phyloP scores from a whole-genome alignment of 2,329 filamentous ascomycete genomes.

The Aspergillus niger region DNA sequence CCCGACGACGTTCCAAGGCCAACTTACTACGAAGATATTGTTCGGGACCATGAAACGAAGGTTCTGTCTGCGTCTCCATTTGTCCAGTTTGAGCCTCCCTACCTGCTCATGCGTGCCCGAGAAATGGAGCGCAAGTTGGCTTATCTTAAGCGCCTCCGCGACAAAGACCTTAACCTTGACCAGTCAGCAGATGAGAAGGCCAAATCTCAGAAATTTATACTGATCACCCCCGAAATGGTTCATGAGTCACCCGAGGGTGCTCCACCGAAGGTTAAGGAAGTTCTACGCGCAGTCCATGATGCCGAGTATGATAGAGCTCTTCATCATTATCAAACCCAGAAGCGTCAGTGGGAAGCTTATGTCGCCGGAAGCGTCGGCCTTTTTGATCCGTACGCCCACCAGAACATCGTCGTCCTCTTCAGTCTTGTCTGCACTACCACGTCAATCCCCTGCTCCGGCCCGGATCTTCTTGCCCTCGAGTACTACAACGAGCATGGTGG shows the following conservation, averaged over 20 bases:
- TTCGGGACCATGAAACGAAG: constrained; percentile 88
- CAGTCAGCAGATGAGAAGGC: constrained; percentile 61
- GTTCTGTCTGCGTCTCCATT: constrained; percentile 94
- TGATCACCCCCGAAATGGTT: constrained; percentile 95
- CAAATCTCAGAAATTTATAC: constrained; percentile 73
- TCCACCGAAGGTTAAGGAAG: constrained; percentile 85
- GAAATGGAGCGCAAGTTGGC: constrained; percentile 84
- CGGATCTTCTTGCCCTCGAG: constrained; percentile 82
- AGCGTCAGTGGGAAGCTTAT: constrained; percentile 93
- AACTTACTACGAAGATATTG: constrained; percentile 93
- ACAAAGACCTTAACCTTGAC: constrained; percentile 58
- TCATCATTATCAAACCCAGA: constrained; percentile 92
- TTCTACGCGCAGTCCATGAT: constrained; percentile 91
- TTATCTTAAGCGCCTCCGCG: constrained; percentile 78
- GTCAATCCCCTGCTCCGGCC: constrained; percentile 89
- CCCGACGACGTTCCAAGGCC: constrained; percentile 81
- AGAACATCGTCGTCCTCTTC: constrained; percentile 93
- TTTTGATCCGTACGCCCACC: constrained; percentile 93
- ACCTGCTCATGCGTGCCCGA: constrained; percentile 86
- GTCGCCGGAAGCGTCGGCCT: constrained; percentile 83
- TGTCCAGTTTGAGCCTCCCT: constrained; percentile 91
- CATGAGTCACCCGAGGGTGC: constrained; percentile 78
- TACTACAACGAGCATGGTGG: constrained; percentile 90
- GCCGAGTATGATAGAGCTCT: constrained; percentile 95
- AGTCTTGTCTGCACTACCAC: constrained; percentile 92